Evolutionary conservation across 176 grass and related monocot species (phyloP), one percentile per base, ranked within the genome.

Genomic region (Oryza longistaminata): DNA sequence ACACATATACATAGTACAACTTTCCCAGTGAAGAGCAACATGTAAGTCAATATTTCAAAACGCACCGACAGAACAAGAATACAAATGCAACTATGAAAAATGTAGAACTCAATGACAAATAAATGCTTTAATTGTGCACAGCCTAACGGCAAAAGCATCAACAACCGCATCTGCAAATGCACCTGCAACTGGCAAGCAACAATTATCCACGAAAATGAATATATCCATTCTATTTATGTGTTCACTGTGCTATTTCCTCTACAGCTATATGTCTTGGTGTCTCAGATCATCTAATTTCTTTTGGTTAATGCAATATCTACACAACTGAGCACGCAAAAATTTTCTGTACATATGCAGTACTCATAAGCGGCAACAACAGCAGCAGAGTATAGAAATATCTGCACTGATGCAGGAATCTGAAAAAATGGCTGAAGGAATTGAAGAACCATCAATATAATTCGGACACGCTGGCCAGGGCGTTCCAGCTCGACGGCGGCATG

Each of bases 401-500:
- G 17, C 13, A 88, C 66, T 82, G 58, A 50, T 27, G 53, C 74
- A n/a, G 82, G 77, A 1, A 70, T 19, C 65, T 71, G 65, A 45
- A 70, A 6, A 16, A 73, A 65, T 67, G 67, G 44, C 45, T 68
- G 7, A 86, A 90, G 43, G 44, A 90, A 90, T 90, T 29, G 61
- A 69, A 74, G 68, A 74, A 83, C 68, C 39, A 16, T 83, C 60
- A 83, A 64, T 74, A 27, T 83, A 53, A 70, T 85, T 75, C 83
- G 2, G 76, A 93, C 53, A 76, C 89, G 68, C 81, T 96, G 13
- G 77, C 85, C 9, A 91, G 81, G 77, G 52, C 87, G 21, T 88
- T 96, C 78, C 91, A 93, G 84, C 35, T 90, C 69, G 76, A 88
- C 25, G 88, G 71, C 15, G 50, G 88, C 0, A 19, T 91, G 53